Evolutionary conservation across 345 rosid genomes (phyloP).

Genomic region (Kernera saxatilis): DNA sequence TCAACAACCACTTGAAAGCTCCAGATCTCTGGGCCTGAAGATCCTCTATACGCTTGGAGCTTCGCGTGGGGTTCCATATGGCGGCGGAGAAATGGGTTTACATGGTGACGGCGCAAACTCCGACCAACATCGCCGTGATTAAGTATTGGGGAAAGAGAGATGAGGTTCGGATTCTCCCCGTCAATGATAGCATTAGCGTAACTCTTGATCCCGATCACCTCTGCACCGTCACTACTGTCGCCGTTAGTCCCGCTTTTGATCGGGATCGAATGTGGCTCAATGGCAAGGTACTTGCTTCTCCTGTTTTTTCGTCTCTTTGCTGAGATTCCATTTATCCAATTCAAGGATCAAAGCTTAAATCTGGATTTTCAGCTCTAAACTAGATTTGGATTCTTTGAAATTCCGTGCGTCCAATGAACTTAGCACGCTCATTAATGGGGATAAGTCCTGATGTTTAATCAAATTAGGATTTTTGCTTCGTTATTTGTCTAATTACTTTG

Average conservation of each 20-base stretch:
- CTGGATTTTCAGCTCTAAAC: background rate
- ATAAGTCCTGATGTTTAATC: no score
- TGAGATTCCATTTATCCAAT: background rate
- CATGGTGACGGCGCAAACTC: constrained; percentile 85
- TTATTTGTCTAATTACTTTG: no score
- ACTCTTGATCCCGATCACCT: constrained; percentile 93
- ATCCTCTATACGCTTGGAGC: background rate
- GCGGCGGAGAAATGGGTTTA: constrained; percentile 64
- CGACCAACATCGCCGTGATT: constrained; percentile 93
- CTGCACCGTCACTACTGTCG: constrained; percentile 90
- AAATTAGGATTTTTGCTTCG: background rate
- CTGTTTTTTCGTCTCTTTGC: background rate
- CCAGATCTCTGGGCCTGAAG: constrained; percentile 5
- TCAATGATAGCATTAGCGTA: constrained; percentile 93
- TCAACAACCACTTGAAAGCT: background rate
- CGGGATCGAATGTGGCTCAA: constrained; percentile 99
- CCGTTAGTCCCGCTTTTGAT: constrained; percentile 77
- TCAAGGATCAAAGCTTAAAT: background rate
- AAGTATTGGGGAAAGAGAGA: constrained; percentile 98
- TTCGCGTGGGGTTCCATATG: constrained; percentile 25
- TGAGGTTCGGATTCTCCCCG: constrained; percentile 79
- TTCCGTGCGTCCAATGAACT: background rate
- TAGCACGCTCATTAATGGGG: background rate
- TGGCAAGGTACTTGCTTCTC: constrained; percentile 57
- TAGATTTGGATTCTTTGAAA: background rate